A percentile compares a stretch with the other conserved stretches of the same genome.
phyloP scores from a whole-genome alignment of 441 rosid genomes.

The Iberis amara region DNA sequence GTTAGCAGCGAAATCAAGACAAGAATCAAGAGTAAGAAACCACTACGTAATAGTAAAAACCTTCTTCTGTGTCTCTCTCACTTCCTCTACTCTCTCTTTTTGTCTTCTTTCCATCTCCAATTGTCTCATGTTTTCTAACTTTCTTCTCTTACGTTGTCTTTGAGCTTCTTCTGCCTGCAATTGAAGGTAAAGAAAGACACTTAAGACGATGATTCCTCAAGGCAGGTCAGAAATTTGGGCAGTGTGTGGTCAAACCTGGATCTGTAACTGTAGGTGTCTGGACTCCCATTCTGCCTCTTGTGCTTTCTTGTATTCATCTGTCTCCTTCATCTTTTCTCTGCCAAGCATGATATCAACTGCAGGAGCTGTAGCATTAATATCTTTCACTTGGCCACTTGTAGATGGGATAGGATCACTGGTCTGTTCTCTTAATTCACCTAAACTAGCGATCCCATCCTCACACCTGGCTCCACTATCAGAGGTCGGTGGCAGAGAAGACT shows the following conservation, averaged over 20 bases:
- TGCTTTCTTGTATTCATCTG: conserved; percentile 73
- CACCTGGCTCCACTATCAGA: conserved; percentile 23
- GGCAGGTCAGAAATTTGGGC: background rate
- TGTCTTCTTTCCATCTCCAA: conserved; percentile 80
- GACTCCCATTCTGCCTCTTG: conserved; percentile 77
- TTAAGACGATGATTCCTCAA: background rate
- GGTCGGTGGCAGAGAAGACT: conserved; percentile 16
- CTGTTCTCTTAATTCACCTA: conserved; percentile 22
- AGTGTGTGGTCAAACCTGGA: conserved; percentile 47
- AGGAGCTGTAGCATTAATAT: conserved; percentile 27
- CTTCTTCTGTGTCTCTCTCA: conserved; percentile 83
- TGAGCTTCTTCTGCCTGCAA: conserved; percentile 70
- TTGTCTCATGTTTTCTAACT: conserved; percentile 52
- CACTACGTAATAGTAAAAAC: conserved; percentile 29
- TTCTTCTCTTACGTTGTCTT: conserved; percentile 60
- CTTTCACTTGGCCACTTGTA: conserved; percentile 18
- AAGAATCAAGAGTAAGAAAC: background rate
- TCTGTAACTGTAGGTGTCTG: conserved; percentile 55
- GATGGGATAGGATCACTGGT: conserved; percentile 25
- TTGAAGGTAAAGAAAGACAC: conserved; percentile 3
- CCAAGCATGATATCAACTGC: conserved; percentile 45
- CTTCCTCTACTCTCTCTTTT: conserved; percentile 77
- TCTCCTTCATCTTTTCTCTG: conserved; percentile 73
- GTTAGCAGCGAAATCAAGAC: conserved; percentile 10
- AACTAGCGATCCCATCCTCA: conserved; percentile 26